These are phyloP conservation scores for Rubroshorea leprosula DNA, from an alignment of 345 rosid genomes.

Conservation along the genomic window DNA sequence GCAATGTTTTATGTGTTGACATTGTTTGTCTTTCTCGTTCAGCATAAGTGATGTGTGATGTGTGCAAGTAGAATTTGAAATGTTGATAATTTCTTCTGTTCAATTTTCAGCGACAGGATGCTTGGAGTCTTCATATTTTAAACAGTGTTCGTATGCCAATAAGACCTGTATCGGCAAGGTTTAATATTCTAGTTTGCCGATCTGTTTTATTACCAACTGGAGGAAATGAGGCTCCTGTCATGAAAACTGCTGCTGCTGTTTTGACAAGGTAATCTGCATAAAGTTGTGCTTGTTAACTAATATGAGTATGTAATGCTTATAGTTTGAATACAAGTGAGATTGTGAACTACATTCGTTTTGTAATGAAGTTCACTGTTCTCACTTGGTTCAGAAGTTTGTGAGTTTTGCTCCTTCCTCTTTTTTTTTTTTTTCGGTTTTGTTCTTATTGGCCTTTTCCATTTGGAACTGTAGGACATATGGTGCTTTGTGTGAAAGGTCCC, in stretches of 20 bases:
- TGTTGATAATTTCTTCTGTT: conserved; percentile 14
- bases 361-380: background rate
- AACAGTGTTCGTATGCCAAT: conserved; percentile 32
- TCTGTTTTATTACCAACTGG: conserved; percentile 45
- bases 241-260: conserved; percentile 43
- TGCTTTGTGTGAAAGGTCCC: conserved; percentile 43
- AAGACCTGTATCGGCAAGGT: conserved; percentile 36
- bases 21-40: background rate
- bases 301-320: background rate
- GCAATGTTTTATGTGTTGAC: background rate
- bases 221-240: conserved; percentile 44
- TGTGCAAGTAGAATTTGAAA: background rate
- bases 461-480: conserved; percentile 48
- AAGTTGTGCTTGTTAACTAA: conserved; percentile 6
- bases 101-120: conserved; percentile 44
- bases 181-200: conserved; percentile 46
- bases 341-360: background rate
- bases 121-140: conserved; percentile 52
- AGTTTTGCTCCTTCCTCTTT: conserved; percentile 1
- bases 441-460: background rate
- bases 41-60: background rate
- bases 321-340: conserved; percentile 2
- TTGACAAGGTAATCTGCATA: conserved; percentile 38
- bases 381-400: background rate
- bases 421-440: too few relatives aligned